Percentiles rank a stretch among this genome's conserved stretches.
Conservation (phyloP, 1,284 basidiomycete genomes). For the Malassezia dermatis region DNA sequence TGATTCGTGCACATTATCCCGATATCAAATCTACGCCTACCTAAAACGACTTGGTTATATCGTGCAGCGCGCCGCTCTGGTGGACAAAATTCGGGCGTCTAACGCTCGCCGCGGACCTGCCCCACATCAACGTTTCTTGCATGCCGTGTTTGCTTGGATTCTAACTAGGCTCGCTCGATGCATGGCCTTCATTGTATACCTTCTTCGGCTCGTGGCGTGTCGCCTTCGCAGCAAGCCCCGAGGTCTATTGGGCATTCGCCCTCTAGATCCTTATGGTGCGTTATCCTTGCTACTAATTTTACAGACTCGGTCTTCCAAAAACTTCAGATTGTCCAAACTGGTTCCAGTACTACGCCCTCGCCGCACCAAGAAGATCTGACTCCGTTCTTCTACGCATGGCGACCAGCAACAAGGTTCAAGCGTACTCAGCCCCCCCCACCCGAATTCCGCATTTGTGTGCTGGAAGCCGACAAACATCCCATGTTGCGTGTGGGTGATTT, state of each 20-base stretch:
- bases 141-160: background rate
- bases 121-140: background rate
- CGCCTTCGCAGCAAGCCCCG: background rate
- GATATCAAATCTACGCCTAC: constrained; percentile 85
- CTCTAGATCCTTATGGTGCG: constrained; percentile 7
- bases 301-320: constrained; percentile 20
- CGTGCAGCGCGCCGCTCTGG: constrained; percentile 58
- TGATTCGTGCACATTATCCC: constrained; percentile 67
- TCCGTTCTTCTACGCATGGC: constrained; percentile 82
- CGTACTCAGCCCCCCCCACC: constrained; percentile 68
- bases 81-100: constrained; percentile 22
- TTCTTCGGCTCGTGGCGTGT: background rate
- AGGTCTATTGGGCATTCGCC: constrained; percentile 8
- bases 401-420: constrained; percentile 72
- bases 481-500: constrained; percentile 28
- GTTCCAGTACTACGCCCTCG: background rate
- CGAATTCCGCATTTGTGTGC: constrained; percentile 75
- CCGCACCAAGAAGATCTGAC: constrained; percentile 1
- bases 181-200: background rate
- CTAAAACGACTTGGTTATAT: constrained; percentile 82
- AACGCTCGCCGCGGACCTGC: background rate
- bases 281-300: background rate
- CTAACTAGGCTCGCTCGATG: background rate
- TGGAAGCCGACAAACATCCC: constrained; percentile 24
- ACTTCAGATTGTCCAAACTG: constrained; percentile 63